Base-by-base conservation (phyloP, 441 rosid species). In the Populus hybrid region DNA sequence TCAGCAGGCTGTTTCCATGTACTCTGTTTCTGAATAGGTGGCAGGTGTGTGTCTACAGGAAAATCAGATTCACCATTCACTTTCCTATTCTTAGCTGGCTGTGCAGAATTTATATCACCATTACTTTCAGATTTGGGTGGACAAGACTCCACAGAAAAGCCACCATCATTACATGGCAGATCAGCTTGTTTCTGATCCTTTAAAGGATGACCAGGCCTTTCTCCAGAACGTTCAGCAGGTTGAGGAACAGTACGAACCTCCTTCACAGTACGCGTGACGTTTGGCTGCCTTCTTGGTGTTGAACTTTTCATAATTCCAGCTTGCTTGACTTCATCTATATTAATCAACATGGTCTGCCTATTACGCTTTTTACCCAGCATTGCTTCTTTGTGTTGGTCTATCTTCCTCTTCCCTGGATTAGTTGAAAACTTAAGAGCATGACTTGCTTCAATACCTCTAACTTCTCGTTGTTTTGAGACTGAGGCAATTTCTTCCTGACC, bases 311-410 rank as follows among this genome's bases (percentile, higher is more conserved):
- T 82, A 8, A 92, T 77, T 40, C 94, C 90, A 74, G 92, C 97
- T 90, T 94, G 98, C 88, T 89, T n/a, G n/a, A n/a, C n/a, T n/a
- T n/a, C n/a, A n/a, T n/a, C n/a, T n/a, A n/a, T n/a, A n/a, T n/a
- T n/a, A 67, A 96, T 91, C 85, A 96, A 88, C 94, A 93, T 78
- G 59, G 97, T 96, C 90, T 96, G 97, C 74, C 99, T 86, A 85
- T 83, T 90, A 50, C 99, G 98, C 82, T 90, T 96, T 93, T 96
- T 96, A 63, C 99, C 99, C 76, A 93, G 84, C 99, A 94, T 96
- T 38, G 93, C 92, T 86, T 94, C 99, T 84, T 94, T 96, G 24
- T 92, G 98, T 29, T 92, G 93, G 81, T 96, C 97, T 70, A 92
- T 86, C 88, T 89, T 96, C 89, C 98, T 89, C 90, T 93, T 96